A percentile compares a stretch with the other conserved stretches of the same genome.
Evolutionary conservation across 2,329 filamentous ascomycete genomes (phyloP).

Genomic region (Xylariaceae sp.): DNA sequence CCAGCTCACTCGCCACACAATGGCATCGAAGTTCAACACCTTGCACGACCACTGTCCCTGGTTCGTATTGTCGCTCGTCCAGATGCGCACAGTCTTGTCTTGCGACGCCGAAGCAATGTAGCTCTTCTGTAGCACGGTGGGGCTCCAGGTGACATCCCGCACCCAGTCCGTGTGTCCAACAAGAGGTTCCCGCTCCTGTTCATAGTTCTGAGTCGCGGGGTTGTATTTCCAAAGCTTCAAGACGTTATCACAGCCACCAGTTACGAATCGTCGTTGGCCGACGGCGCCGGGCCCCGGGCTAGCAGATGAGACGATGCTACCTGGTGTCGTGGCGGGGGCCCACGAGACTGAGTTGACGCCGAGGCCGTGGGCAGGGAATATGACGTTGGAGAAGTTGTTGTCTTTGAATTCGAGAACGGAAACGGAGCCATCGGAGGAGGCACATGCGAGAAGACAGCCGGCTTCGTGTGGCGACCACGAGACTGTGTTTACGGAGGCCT

Average conservation of each 20-base stretch:
- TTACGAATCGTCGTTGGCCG: conserved; percentile 80
- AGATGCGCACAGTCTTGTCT: conserved; percentile 96
- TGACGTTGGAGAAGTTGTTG: conserved; percentile 83
- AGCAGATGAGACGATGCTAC: conserved; percentile 74
- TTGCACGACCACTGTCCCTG: conserved; percentile 79
- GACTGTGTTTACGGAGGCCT: conserved; percentile 93
- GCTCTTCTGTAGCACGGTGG: conserved; percentile 88
- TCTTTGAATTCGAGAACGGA: conserved; percentile 96
- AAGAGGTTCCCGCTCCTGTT: conserved; percentile 61
- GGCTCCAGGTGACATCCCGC: conserved; percentile 94
- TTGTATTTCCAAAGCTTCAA: conserved; percentile 92
- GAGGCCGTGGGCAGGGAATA: conserved; percentile 87
- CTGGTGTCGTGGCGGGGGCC: conserved; percentile 82
- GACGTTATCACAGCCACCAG: conserved; percentile 87
- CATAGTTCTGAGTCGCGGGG: conserved; percentile 55
- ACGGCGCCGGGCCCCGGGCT: conserved; percentile 52
- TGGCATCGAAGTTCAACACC: conserved; percentile 79
- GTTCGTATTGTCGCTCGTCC: conserved; percentile 71
- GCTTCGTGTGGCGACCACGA: conserved; percentile 97
- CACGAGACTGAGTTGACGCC: conserved; percentile 95
- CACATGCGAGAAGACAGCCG: conserved; percentile 90
- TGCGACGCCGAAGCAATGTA: conserved; percentile 96
- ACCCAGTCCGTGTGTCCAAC: conserved; percentile 93
- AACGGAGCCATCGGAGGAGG: conserved; percentile 89
- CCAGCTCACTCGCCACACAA: conserved; percentile 97